phyloP scores from a whole-genome alignment of 106 monocot species.

The Dioscorea alata region DNA sequence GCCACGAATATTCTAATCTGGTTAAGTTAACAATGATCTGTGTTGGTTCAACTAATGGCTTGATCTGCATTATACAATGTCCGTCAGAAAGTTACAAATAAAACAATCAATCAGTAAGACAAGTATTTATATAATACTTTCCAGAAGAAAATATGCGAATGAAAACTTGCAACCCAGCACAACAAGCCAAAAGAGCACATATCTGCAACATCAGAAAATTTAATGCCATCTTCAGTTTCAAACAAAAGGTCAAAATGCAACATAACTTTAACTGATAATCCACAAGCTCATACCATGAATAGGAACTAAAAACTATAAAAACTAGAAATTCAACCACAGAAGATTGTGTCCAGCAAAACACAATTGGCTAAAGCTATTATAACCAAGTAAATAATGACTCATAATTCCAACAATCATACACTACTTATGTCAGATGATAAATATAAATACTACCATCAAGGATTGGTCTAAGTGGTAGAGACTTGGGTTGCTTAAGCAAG shows the following conservation, averaged over 20 bases:
- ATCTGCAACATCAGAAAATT: constrained; percentile 40
- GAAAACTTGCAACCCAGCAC: constrained; percentile 80
- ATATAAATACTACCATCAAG: too few relatives aligned
- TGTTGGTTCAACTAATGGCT: constrained; percentile 79
- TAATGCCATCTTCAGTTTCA: background rate
- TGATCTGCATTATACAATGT: constrained; percentile 52
- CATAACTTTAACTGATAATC: background rate
- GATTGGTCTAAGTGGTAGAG: too few relatives aligned
- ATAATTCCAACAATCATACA: too few relatives aligned
- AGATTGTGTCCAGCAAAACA: too few relatives aligned
- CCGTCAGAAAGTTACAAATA: background rate
- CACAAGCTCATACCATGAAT: background rate
- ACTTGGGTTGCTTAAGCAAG: too few relatives aligned
- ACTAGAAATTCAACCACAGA: too few relatives aligned
- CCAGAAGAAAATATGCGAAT: constrained; percentile 93
- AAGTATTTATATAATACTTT: constrained; percentile 9
- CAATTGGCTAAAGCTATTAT: too few relatives aligned
- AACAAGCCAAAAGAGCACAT: constrained; percentile 71
- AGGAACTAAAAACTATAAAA: background rate
- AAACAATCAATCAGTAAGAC: background rate
- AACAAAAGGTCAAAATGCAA: background rate
- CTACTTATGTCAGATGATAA: too few relatives aligned
- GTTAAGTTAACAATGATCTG: constrained; percentile 44
- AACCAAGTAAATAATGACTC: too few relatives aligned
- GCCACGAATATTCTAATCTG: constrained; percentile 69